These are phyloP conservation scores for Vishniacozyma victoriae DNA, from an alignment of 768 basidiomycete genomes.

Conservation along the genomic window DNA sequence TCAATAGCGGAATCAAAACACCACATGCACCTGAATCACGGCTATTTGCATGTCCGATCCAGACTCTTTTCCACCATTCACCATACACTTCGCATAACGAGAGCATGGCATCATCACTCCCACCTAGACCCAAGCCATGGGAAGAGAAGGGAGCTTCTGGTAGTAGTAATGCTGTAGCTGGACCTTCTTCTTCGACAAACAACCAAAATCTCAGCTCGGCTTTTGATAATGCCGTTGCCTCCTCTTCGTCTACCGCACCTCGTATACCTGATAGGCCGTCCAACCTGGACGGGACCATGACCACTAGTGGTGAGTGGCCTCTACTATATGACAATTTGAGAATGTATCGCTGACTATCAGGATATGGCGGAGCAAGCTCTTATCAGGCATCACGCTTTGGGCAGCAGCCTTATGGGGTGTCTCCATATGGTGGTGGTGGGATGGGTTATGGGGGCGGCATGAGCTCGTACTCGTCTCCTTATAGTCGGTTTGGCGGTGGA, in stretches of 20 bases:
- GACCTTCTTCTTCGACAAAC: conserved; percentile 2
- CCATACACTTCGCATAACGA: not conserved
- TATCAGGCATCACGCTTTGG: not conserved
- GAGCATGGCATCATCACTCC: conserved; percentile 21
- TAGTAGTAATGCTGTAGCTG: conserved; percentile 1
- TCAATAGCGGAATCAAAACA: too few species aligned
- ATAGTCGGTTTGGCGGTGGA: conserved; percentile 31
- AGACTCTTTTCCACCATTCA: not conserved
- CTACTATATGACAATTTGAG: not conserved
- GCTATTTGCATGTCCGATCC: too few species aligned
- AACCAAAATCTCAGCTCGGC: conserved; percentile 11
- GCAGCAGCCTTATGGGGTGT: conserved; percentile 40
- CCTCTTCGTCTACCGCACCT: conserved; percentile 12
- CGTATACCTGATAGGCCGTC: conserved; percentile 31
- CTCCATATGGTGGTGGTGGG: conserved; percentile 50
- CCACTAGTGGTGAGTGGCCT: not conserved
- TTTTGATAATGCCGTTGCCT: conserved; percentile 24
- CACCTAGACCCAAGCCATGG: conserved; percentile 34
- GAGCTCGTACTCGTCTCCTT: not conserved
- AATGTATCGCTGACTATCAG: too few species aligned
- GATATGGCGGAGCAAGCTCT: not conserved
- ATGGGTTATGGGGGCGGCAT: conserved; percentile 44
- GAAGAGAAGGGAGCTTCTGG: conserved; percentile 8
- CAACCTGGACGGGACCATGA: conserved; percentile 13
- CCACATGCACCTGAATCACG: too few species aligned